phyloP scores from a whole-genome alignment of 2,329 filamentous ascomycete genomes.

The Sclerotinia trifoliorum region DNA sequence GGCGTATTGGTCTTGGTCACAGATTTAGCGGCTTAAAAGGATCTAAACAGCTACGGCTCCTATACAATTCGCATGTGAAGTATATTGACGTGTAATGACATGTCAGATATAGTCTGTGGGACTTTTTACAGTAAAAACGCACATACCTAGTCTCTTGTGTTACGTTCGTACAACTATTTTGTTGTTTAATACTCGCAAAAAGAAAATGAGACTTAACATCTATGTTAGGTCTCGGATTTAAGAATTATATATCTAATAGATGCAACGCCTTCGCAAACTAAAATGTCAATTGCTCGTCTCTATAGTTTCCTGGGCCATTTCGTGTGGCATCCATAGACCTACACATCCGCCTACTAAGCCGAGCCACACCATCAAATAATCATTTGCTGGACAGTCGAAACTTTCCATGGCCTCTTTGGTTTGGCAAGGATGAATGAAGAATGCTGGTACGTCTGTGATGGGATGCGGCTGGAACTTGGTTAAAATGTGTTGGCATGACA shows the following conservation, averaged over 20 bases:
- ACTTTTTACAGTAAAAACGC: constrained; percentile 18
- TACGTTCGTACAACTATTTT: neutral
- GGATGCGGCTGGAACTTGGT: constrained; percentile 58
- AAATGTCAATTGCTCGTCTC: neutral
- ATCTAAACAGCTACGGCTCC: constrained; percentile 10
- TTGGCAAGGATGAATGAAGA: constrained; percentile 91
- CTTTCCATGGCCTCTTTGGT: constrained; percentile 76
- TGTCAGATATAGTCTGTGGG: constrained; percentile 15
- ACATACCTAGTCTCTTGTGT: neutral
- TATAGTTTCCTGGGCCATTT: constrained; percentile 49
- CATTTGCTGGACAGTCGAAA: constrained; percentile 57
- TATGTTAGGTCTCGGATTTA: neutral
- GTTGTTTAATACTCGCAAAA: neutral
- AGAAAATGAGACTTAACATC: neutral
- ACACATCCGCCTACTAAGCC: constrained; percentile 81
- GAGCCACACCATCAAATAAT: constrained; percentile 86
- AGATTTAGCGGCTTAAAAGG: constrained; percentile 4
- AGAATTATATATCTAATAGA: neutral
- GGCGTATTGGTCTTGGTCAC: constrained; percentile 18
- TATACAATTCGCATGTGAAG: constrained; percentile 10
- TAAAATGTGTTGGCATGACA: constrained; percentile 9
- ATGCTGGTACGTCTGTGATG: constrained; percentile 70
- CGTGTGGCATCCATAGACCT: constrained; percentile 72
- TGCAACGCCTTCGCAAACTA: neutral
- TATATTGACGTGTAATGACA: constrained; percentile 18